These are phyloP conservation scores for Lyophyllum shimeji DNA, from an alignment of 768 basidiomycete genomes.

Conservation along the genomic window DNA sequence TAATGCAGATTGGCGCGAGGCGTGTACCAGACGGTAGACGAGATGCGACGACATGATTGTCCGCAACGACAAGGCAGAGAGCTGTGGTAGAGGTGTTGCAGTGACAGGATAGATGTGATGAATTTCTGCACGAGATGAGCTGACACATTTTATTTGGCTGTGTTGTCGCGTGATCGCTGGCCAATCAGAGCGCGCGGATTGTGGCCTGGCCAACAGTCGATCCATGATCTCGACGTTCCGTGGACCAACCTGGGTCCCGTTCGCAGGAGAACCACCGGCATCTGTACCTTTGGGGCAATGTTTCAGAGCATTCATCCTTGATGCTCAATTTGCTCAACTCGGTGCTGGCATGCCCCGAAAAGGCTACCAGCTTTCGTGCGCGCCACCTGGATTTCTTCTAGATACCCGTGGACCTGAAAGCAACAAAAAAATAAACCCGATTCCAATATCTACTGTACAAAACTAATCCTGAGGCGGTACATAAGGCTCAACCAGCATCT, in stretches of 20 bases:
- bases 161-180: slow-evolving; percentile 1
- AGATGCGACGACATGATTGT: slow-evolving; percentile 27
- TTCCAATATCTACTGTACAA: neutral
- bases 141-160: slow-evolving; percentile 18
- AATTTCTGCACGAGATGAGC: slow-evolving; percentile 2
- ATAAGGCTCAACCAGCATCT: slow-evolving; percentile 87
- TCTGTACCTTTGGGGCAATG: too few species aligned
- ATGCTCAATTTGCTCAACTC: too few species aligned
- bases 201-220: neutral
- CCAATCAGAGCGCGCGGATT: slow-evolving; percentile 21
- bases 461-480: slow-evolving; percentile 48
- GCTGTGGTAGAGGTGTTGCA: neutral
- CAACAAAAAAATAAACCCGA: neutral
- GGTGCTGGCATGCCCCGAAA: too few species aligned
- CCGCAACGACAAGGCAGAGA: neutral
- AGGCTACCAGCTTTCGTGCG: too few species aligned
- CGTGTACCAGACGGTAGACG: slow-evolving; percentile 28
- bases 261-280: too few species aligned
- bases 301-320: too few species aligned
- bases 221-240: neutral
- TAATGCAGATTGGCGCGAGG: slow-evolving; percentile 28
- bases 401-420: neutral
- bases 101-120: neutral
- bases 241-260: too few species aligned
- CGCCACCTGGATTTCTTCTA: too few species aligned